These are phyloP conservation scores for Symmetrospora coprosmae DNA, from an alignment of 768 basidiomycete species.

Conservation along the genomic window DNA sequence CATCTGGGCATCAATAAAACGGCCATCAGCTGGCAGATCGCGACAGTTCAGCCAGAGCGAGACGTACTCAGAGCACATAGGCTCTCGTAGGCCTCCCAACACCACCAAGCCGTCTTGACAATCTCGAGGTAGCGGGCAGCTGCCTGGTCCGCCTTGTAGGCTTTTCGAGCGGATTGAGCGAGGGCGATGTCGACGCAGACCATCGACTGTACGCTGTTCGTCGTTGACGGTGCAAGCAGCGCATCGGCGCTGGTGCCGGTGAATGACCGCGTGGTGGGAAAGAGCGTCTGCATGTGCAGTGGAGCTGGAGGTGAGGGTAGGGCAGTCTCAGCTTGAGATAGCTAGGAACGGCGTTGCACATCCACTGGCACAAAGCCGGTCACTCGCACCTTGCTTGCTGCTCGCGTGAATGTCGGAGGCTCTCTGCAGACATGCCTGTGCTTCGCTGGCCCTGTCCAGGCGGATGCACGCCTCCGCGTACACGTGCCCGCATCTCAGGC, in stretches of 20 bases:
- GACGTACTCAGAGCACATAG: constrained; percentile 57
- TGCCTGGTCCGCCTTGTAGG: constrained; percentile 64
- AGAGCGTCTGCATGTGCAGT: too few relatives aligned
- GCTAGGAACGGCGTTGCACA: too few relatives aligned
- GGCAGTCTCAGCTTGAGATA: too few relatives aligned
- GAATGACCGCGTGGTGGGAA: too few relatives aligned
- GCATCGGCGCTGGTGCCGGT: too few relatives aligned
- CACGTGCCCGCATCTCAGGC: constrained; percentile 62
- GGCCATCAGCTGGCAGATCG: not conserved
- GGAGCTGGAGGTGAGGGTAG: too few relatives aligned
- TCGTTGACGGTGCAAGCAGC: too few relatives aligned
- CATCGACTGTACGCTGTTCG: constrained; percentile 43
- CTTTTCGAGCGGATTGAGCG: constrained; percentile 61
- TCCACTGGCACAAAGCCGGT: too few relatives aligned
- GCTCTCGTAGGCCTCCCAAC: constrained; percentile 89
- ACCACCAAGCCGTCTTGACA: constrained; percentile 55
- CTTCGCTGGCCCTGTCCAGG: constrained; percentile 62
- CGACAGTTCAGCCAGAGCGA: not conserved
- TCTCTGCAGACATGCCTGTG: constrained; percentile 36
- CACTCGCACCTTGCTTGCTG: too few relatives aligned
- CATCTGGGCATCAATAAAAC: not conserved
- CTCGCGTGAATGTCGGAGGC: too few relatives aligned
- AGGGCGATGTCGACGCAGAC: constrained; percentile 52
- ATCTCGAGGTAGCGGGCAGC: constrained; percentile 55
- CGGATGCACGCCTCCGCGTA: constrained; percentile 59